phyloP scores from a whole-genome alignment of 1,139 yeast species.

The Blastobotrys persicus region DNA sequence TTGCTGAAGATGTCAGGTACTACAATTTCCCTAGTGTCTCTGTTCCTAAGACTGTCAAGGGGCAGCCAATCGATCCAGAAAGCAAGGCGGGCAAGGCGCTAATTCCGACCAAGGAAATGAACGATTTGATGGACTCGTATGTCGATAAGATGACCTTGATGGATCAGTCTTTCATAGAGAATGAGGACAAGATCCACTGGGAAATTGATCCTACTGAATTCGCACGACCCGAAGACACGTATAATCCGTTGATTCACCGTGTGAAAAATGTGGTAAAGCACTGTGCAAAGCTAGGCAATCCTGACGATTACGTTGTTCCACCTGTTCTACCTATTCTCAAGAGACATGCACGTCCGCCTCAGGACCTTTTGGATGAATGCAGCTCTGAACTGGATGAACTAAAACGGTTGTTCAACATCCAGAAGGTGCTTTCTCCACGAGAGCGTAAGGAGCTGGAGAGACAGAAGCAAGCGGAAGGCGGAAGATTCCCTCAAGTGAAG shows the following conservation, averaged over 20 bases:
- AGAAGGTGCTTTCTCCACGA: conserved; percentile 17
- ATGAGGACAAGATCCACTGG: conserved; percentile 17
- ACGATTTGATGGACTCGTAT: conserved; percentile 41
- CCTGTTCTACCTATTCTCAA: conserved; percentile 25
- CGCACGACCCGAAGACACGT: conserved; percentile 26
- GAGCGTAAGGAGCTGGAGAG: conserved; percentile 11
- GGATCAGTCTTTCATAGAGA: conserved; percentile 24
- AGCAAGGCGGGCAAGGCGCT: conserved; percentile 20
- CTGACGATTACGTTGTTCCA: conserved; percentile 23
- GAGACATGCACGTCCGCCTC: conserved; percentile 24
- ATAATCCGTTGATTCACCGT: conserved; percentile 35
- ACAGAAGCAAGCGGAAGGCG: conserved; percentile 18
- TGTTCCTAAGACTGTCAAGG: conserved; percentile 38
- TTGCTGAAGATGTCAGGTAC: conserved; percentile 69
- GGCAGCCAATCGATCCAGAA: conserved; percentile 31
- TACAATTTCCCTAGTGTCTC: conserved; percentile 58
- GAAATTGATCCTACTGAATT: background rate
- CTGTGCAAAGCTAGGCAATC: conserved; percentile 31
- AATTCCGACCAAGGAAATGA: conserved; percentile 40
- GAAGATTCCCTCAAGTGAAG: conserved; percentile 12
- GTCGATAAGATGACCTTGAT: conserved; percentile 43
- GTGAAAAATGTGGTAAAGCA: conserved; percentile 33
- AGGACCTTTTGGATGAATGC: conserved; percentile 19
- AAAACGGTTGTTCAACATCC: conserved; percentile 24
- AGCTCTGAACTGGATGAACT: conserved; percentile 27